These are phyloP conservation scores for Carpinus fangiana DNA, from an alignment of 306 rosid genomes.

Conservation along the genomic window DNA sequence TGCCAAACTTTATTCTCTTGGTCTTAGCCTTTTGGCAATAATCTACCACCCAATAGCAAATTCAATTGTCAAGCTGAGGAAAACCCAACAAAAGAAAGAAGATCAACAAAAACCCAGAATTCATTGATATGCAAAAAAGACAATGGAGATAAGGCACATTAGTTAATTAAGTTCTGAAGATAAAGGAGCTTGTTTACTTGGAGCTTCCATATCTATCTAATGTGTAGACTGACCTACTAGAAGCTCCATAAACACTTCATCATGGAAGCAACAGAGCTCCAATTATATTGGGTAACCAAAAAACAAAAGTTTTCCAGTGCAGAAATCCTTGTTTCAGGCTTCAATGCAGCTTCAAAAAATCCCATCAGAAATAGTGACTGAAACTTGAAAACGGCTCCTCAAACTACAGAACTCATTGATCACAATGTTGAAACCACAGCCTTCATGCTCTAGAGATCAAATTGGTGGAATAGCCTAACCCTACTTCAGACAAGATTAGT, in stretches of 20 bases:
- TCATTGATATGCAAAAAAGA: background rate
- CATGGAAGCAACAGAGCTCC: too few species aligned
- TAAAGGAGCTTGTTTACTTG: background rate
- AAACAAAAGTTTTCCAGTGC: too few species aligned
- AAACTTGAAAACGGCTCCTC: too few species aligned
- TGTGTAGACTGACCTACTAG: background rate
- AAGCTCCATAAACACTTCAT: background rate
- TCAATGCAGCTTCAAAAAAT: too few species aligned
- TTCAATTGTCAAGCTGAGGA: slow-evolving; percentile 12
- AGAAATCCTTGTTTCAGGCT: too few species aligned
- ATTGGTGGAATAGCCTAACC: too few species aligned
- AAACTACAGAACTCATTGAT: too few species aligned
- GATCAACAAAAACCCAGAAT: background rate
- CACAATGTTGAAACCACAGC: too few species aligned
- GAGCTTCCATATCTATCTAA: slow-evolving; percentile 12
- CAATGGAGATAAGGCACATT: background rate
- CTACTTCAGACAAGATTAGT: too few species aligned
- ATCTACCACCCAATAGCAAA: background rate
- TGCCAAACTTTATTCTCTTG: background rate
- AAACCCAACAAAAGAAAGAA: background rate
- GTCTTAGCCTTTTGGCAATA: background rate
- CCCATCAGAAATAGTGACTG: too few species aligned
- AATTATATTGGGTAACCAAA: too few species aligned
- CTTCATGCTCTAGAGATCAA: too few species aligned
- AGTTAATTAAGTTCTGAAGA: background rate